Base-by-base conservation (phyloP, 179 eudicot species). In the Spergularia azorica region DNA sequence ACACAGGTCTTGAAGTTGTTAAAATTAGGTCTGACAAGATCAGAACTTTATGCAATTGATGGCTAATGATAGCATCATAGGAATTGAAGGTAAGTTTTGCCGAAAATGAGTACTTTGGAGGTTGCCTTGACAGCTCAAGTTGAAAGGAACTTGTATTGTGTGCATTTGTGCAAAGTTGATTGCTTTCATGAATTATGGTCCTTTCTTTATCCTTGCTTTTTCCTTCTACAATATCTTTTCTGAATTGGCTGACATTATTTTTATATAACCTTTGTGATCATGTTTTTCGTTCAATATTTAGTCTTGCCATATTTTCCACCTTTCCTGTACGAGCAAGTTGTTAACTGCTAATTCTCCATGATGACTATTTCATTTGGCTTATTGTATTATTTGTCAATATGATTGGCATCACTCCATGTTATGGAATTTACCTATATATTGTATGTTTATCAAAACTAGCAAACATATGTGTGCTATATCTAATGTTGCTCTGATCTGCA, bases 401-500 rank as follows among this genome's bases (percentile, higher is more conserved):
- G 6, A 59, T 17, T n/a, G 26, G 26, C 26, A 20, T 18, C 63
- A 36, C 32, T 26, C 11, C 50, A 6, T 46, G 21, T 69, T 6
- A 7, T 1, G 0, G 3, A 51, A 8, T 6, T 52, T 52, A 51
- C 17, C 41, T 13, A 14, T 52, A 4, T 69, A 0, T 20, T 17
- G 20, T 50, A 51, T 52, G 26, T 55, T 69, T 18, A 61, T 32
- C 43, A 54, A 16, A 21, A 18, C 38, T 26, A 70, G 46, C 20
- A 21, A 72, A 63, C 3, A 11, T 57, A 62, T 55, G 70, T 39
- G 16, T 9, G 39, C 15, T 48, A 32, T 16, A 5, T 32, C 54
- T 48, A 10, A 66, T 57, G 36, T 60, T 81, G 56, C 55, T 61
- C 56, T 62, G n/a, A 10, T 21, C 64, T 74, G 76, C 73, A 82